Conservation (phyloP, 1,284 basidiomycete species). For the Cryptococcus sp. region DNA sequence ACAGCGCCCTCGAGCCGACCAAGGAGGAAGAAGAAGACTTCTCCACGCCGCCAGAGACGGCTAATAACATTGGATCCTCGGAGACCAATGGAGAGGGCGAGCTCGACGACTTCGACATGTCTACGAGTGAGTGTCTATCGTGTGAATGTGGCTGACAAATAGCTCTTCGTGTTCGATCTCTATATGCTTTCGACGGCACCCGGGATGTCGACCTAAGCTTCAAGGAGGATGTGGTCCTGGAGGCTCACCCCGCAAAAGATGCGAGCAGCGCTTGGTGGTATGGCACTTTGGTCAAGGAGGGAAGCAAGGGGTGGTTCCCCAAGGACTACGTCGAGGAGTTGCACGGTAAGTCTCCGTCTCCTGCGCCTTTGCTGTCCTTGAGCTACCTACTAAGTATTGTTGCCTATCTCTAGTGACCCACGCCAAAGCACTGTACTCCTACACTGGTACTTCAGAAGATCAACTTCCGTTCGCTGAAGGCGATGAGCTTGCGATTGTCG, state of each 20-base stretch:
- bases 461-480: conserved; percentile 81
- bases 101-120: conserved; percentile 77
- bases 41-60: too few relatives aligned
- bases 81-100: conserved; percentile 16
- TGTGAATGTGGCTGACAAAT: background rate
- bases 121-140: conserved; percentile 50
- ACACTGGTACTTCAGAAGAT: conserved; percentile 68
- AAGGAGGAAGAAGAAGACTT: conserved; percentile 37
- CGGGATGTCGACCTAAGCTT: conserved; percentile 85
- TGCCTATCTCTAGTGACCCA: conserved; percentile 54
- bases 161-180: conserved; percentile 72
- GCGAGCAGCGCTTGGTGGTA: conserved; percentile 76
- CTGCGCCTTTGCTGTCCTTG: background rate
- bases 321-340: conserved; percentile 80
- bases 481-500: conserved; percentile 73
- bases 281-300: conserved; percentile 69
- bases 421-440: conserved; percentile 78
- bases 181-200: conserved; percentile 82
- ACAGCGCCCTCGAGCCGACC: conserved; percentile 32
- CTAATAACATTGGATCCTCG: too few relatives aligned
- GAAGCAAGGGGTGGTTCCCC: conserved; percentile 85
- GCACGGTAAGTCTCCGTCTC: conserved; percentile 60
- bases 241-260: conserved; percentile 84
- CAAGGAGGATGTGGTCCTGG: conserved; percentile 74
- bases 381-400: background rate